Evolutionary conservation across 129 eudicot species (phyloP), one percentile per base, ranked within the genome.

Genomic region (Dittrichia graveolens): DNA sequence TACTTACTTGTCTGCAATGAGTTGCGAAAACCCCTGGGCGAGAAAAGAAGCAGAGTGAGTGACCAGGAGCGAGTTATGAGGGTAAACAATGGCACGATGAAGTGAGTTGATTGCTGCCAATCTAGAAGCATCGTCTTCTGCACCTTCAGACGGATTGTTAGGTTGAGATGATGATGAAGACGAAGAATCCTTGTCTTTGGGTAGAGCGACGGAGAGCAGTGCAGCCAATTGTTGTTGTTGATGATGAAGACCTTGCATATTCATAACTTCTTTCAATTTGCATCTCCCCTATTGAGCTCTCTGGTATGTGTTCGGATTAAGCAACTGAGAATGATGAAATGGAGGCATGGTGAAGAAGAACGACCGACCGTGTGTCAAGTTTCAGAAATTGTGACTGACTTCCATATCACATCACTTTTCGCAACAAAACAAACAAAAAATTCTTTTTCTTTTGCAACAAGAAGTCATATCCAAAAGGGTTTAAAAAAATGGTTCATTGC

Each of bases 201-300:
- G 91, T 9, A 83, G 85, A 59, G 98, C 98, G 67, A 83, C 95
- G 55, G 95, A 75, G 65, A 92, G 91, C n/a, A 92, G 88, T 63
- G 98, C 91, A 14, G 87, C 92, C 15, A 92, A 65, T 66, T 92
- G 97, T 57, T 92, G 98, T 65, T 92, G 96, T 38, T 89, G 98
- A 76, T 92, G 98, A 72, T 92, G 96, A 76, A 92, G 86, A 44
- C 96, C 89, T 84, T 92, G 98, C 96, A 92, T 92, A 85, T 39
- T 85, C 65, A 69, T 69, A 57, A 40, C 54, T 67, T 0, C 47
- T 38, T 53, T 66, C 47, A 64, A 72, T 67, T 81, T 65, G 86
- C 87, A 83, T 87, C 74, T 88, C 86, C 71, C 18, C 62, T 59
- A 12, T 64, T 67, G 59, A 47, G 34, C 45, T 50, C 69, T 59